These are phyloP conservation scores for Rhododendron henanense DNA, from an alignment of 148 eudicot species.

Conservation along the genomic window DNA sequence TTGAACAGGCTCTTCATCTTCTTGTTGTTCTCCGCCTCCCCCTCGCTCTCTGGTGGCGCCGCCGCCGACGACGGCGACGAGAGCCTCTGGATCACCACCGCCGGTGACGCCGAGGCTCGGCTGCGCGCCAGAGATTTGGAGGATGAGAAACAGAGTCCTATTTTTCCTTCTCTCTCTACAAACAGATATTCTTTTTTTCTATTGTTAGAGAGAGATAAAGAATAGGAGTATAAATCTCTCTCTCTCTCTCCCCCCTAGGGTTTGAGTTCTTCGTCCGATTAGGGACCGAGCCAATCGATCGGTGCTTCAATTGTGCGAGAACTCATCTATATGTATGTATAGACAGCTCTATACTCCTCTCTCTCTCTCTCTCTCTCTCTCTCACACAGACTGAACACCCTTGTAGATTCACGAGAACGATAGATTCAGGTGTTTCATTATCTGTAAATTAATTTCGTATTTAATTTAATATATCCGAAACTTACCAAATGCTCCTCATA, in stretches of 20 bases:
- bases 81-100: conserved; percentile 17
- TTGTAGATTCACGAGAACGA: no score
- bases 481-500: not conserved
- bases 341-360: not conserved
- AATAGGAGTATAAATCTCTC: not conserved
- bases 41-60: conserved; percentile 6
- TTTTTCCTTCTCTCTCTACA: not conserved
- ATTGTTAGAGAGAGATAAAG: not conserved
- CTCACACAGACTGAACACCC: not conserved
- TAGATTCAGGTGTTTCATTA: not conserved
- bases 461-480: no score
- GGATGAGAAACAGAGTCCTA: conserved; percentile 15
- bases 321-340: not conserved
- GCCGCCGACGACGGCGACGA: conserved; percentile 12
- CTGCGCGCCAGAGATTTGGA: not conserved
- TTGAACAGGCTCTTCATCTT: conserved; percentile 81
- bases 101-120: conserved; percentile 14
- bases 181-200: not conserved
- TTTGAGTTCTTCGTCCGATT: not conserved
- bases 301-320: not conserved
- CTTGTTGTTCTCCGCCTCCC: conserved; percentile 13
- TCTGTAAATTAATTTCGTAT: not conserved
- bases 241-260: not conserved
- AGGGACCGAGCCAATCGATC: not conserved
- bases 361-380: not conserved